phyloP scores from a whole-genome alignment of 768 basidiomycete genomes.

The Xanthoconium purpureum region DNA sequence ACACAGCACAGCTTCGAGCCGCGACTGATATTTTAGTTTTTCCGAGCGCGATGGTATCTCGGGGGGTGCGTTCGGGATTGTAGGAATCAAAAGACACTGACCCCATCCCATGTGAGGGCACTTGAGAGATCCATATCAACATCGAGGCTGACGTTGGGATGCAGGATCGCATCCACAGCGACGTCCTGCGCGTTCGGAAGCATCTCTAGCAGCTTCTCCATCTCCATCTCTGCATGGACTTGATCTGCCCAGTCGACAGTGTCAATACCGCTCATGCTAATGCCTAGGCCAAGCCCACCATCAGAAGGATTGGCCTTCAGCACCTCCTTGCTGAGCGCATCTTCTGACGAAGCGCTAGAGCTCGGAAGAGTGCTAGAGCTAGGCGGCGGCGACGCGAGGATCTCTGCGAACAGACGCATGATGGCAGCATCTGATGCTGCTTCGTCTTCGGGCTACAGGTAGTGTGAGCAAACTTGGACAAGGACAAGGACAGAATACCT shows the following conservation, averaged over 20 bases:
- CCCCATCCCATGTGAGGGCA: conserved; percentile 28
- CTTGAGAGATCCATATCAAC: conserved; percentile 30
- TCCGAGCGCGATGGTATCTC: conserved; percentile 9
- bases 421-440: conserved; percentile 41
- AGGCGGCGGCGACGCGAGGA: conserved; percentile 35
- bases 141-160: conserved; percentile 17
- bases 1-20: conserved; percentile 5
- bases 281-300: conserved; percentile 17
- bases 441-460: conserved; percentile 46
- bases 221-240: conserved; percentile 46
- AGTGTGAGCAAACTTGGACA: conserved; percentile 22
- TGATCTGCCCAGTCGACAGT: conserved; percentile 28
- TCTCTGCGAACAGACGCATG: conserved; percentile 34
- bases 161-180: conserved; percentile 22
- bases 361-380: conserved; percentile 32
- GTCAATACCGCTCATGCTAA: conserved; percentile 16
- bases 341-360: conserved; percentile 33
- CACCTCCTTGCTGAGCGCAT: conserved; percentile 23
- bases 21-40: conserved; percentile 14
- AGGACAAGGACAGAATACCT: conserved; percentile 18
- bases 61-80: background rate
- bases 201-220: conserved; percentile 60
- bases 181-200: conserved; percentile 38
- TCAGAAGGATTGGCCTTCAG: conserved; percentile 17
- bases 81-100: conserved; percentile 25